Evolutionary conservation across 2,329 filamentous ascomycete species (phyloP).

Genomic region (Exserohilum turcica): DNA sequence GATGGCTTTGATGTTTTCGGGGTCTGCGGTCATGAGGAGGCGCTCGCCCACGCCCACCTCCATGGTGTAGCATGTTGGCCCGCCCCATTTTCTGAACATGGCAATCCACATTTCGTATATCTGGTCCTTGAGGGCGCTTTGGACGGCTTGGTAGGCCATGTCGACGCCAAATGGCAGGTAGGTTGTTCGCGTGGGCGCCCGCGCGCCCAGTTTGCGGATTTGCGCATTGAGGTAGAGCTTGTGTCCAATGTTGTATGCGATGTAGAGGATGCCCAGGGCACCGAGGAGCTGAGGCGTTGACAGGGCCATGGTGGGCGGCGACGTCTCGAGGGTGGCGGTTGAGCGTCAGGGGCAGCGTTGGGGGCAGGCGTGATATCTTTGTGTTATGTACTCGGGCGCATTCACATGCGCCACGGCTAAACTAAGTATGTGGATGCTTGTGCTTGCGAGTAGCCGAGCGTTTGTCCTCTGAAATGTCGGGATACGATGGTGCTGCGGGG

Average conservation of each 20-base stretch:
- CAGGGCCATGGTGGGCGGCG: constrained; percentile 28
- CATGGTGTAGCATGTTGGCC: constrained; percentile 59
- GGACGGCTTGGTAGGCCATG: constrained; percentile 64
- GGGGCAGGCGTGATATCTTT: neutral
- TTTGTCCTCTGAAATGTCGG: neutral
- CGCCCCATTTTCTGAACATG: constrained; percentile 53
- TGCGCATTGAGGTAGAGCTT: constrained; percentile 41
- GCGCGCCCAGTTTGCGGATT: constrained; percentile 51
- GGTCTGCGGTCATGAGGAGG: constrained; percentile 77
- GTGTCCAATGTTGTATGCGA: constrained; percentile 23
- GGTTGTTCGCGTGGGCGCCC: constrained; percentile 50
- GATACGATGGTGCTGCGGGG: neutral
- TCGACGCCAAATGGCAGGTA: constrained; percentile 63
- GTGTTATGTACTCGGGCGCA: constrained; percentile 8
- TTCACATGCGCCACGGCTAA: constrained; percentile 5
- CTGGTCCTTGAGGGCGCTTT: constrained; percentile 57
- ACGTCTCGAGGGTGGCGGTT: neutral
- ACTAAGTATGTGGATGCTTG: neutral
- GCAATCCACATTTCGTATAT: constrained; percentile 67
- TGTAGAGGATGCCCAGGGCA: constrained; percentile 23
- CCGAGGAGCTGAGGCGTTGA: constrained; percentile 31
- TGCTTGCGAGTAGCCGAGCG: neutral
- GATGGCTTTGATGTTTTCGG: constrained; percentile 89
- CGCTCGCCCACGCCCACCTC: constrained; percentile 65
- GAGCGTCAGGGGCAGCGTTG: neutral